phyloP scores from a whole-genome alignment of 2,329 filamentous ascomycete species.

The Fusarium sterilihyphosum region DNA sequence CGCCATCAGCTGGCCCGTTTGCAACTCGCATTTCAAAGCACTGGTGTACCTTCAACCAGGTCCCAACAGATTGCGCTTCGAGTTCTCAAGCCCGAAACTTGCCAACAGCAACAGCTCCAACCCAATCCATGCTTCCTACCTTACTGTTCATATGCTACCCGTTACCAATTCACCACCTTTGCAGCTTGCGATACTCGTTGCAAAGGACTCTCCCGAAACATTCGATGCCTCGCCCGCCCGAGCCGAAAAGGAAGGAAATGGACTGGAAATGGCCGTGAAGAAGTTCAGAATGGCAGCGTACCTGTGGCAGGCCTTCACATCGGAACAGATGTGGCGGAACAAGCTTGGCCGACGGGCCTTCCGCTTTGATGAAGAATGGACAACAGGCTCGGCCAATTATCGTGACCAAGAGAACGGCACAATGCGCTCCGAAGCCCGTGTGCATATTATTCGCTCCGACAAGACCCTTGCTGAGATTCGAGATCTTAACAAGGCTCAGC shows the following conservation, averaged over 20 bases:
- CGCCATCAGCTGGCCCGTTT: conserved; percentile 85
- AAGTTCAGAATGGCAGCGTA: conserved; percentile 97
- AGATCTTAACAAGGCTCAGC: conserved; percentile 80
- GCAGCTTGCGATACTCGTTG: conserved; percentile 88
- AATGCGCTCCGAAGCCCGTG: conserved; percentile 89
- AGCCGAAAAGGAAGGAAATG: conserved; percentile 82
- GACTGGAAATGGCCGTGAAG: conserved; percentile 79
- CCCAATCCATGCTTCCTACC: conserved; percentile 79
- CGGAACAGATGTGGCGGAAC: conserved; percentile 94
- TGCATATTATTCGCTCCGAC: conserved; percentile 84
- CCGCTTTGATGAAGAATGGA: conserved; percentile 95
- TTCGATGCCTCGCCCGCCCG: conserved; percentile 85
- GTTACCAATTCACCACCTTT: conserved; percentile 81
- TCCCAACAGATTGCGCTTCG: conserved; percentile 86
- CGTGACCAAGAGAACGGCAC: conserved; percentile 75
- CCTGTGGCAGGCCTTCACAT: conserved; percentile 96
- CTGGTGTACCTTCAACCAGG: conserved; percentile 91
- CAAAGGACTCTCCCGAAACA: conserved; percentile 85
- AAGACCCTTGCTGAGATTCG: conserved; percentile 88
- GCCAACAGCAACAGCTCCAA: conserved; percentile 73
- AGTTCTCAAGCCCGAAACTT: conserved; percentile 86
- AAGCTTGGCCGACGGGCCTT: conserved; percentile 87
- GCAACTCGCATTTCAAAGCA: conserved; percentile 89
- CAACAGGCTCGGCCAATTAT: conserved; percentile 79
- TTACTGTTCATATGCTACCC: conserved; percentile 88